Conservation (phyloP, 2,329 filamentous ascomycete genomes). For the Beauveria bassiana region DNA sequence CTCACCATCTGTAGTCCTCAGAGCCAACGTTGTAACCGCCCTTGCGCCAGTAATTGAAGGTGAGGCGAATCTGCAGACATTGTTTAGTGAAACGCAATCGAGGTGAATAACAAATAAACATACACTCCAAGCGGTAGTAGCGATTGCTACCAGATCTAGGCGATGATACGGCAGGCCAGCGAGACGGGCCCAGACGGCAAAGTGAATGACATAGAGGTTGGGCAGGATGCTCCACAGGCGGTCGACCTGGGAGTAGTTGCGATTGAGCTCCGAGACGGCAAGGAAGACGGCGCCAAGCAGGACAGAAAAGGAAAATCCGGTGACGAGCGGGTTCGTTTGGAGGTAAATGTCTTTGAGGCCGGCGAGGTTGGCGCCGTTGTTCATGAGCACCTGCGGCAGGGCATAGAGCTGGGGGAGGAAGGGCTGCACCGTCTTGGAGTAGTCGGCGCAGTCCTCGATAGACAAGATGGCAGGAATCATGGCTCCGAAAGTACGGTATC, state of each 20-base stretch:
- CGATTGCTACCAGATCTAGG: slow-evolving; percentile 63
- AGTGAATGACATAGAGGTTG: slow-evolving; percentile 78
- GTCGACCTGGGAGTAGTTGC: slow-evolving; percentile 96
- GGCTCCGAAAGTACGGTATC: not conserved
- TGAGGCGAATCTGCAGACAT: slow-evolving; percentile 61
- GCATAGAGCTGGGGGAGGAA: slow-evolving; percentile 63
- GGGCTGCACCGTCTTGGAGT: slow-evolving; percentile 64
- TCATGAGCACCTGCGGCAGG: slow-evolving; percentile 58
- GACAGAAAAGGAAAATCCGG: slow-evolving; percentile 63
- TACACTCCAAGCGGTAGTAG: slow-evolving; percentile 74
- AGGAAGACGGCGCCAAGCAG: slow-evolving; percentile 66
- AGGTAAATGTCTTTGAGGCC: slow-evolving; percentile 66
- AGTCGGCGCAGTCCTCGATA: slow-evolving; percentile 70
- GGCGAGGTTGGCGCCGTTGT: slow-evolving; percentile 50
- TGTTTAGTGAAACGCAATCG: not conserved
- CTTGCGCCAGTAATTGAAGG: slow-evolving; percentile 94
- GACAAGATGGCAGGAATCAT: slow-evolving; percentile 70
- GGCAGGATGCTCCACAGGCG: slow-evolving; percentile 87
- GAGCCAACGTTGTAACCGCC: slow-evolving; percentile 84
- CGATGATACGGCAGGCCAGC: slow-evolving; percentile 61
- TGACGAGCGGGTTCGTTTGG: slow-evolving; percentile 78
- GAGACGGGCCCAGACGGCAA: slow-evolving; percentile 71
- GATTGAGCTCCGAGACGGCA: slow-evolving; percentile 73
- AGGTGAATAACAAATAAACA: slow-evolving; percentile 21
- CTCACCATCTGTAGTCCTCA: slow-evolving; percentile 85